Base-by-base conservation (phyloP, 2,329 filamentous ascomycete genomes). In the Rhytidhysteron rufulum region DNA sequence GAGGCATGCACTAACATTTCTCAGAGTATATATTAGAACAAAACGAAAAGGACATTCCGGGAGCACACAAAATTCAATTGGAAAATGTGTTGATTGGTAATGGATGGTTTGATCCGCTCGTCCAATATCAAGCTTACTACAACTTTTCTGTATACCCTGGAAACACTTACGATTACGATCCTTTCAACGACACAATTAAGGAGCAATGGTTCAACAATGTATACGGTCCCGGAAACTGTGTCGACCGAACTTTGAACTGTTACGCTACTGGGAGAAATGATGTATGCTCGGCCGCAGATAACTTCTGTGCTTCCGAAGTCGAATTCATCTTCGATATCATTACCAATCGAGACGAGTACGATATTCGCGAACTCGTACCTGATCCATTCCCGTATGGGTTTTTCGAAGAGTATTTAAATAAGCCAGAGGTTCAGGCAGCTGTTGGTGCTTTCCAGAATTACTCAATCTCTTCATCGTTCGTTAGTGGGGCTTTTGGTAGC, bases 371-470 rank as follows among this genome's bases (percentile, higher is more conserved):
- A 44, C 62, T 79, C 5, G 52, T 45, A 0, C 73, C 75, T 0
- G 75, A 81, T 53, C 77, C 77, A 0, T 82, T 82, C 54, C 79
- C 79, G 1, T 74, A 77, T 47, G 51, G 53, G 0, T 78, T 74
- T 58, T 82, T 74, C 48, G 57, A 64, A 10, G 63, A 71, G n/a
- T 84, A 81, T 53, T 69, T 84, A 22, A 83, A 83, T 58, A 69
- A 67, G 2, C 63, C 72, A 0, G 55, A 65, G 9, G 71, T 82
- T 1, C 77, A 78, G 48, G 53, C 63, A n/a, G 79, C 78, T 0
- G 74, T 84, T 40, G 80, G 80, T 8, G 79, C 77, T 0, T 77
- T 64, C 49, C 71, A 72, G 40, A 85, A 83, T 56, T 85, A 75
- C 63, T 75, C 74, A 3, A 57, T 60, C 4, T 63, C 58, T 24